A percentile compares a stretch with the other conserved stretches of the same genome.
Conservation (phyloP, 2,329 filamentous ascomycete genomes). For the Lasiodiplodia gonubiensis region DNA sequence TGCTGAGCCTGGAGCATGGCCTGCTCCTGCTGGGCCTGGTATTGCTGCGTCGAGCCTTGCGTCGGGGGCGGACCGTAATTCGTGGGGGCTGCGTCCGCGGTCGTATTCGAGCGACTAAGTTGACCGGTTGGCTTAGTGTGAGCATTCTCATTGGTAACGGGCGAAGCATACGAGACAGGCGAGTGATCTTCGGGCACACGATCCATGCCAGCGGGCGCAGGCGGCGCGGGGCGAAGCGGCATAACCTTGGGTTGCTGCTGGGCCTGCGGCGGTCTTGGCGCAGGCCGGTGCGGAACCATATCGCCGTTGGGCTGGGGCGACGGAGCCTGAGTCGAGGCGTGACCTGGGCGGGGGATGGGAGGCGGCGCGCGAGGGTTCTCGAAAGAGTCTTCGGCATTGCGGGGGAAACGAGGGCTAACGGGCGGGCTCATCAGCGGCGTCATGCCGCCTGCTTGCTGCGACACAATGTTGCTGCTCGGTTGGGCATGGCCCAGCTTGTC, state of each 20-base stretch:
- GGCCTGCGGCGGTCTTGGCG: conserved; percentile 79
- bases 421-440: conserved; percentile 74
- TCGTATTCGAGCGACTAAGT: conserved; percentile 51
- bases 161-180: conserved; percentile 50
- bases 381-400: conserved; percentile 85
- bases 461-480: conserved; percentile 47
- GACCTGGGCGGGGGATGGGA: conserved; percentile 69
- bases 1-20: conserved; percentile 81
- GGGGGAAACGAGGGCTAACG: conserved; percentile 83
- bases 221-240: conserved; percentile 63
- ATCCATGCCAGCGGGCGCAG: conserved; percentile 55
- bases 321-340: conserved; percentile 53
- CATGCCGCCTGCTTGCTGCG: conserved; percentile 34
- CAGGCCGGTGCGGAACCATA: conserved; percentile 80
- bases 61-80: conserved; percentile 18
- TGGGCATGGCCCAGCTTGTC: conserved; percentile 95
- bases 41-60: conserved; percentile 49
- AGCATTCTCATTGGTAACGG: conserved; percentile 32
- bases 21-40: conserved; percentile 80
- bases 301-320: conserved; percentile 49
- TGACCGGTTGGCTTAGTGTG: conserved; percentile 42
- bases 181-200: conserved; percentile 44
- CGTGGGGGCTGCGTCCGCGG: conserved; percentile 44
- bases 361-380: conserved; percentile 95
- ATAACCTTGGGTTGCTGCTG: conserved; percentile 50